These are phyloP conservation scores for Grammothele lineata DNA, from an alignment of 768 basidiomycete genomes.

Conservation along the genomic window DNA sequence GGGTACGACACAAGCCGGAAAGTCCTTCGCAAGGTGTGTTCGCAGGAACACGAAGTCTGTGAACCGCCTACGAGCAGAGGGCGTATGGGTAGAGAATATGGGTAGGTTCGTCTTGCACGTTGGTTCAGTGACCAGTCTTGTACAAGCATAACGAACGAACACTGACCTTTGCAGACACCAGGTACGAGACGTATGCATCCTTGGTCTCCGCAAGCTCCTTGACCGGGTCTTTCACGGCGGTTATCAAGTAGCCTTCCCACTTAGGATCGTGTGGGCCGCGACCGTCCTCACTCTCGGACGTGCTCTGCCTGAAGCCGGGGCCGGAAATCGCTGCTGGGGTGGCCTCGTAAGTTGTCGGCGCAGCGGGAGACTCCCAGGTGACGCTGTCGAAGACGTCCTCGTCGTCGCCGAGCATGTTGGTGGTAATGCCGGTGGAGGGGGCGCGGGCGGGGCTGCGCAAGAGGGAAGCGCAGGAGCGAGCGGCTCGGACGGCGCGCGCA, in stretches of 20 bases:
- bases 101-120: slow-evolving; percentile 82
- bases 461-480: neutral
- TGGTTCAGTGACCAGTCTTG: neutral
- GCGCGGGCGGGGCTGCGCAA: neutral
- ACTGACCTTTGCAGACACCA: slow-evolving; percentile 81
- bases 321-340: slow-evolving; percentile 39
- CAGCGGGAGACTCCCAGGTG: slow-evolving; percentile 79
- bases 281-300: slow-evolving; percentile 63
- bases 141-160: neutral
- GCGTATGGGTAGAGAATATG: slow-evolving; percentile 73
- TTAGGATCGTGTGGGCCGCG: slow-evolving; percentile 73
- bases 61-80: slow-evolving; percentile 82
- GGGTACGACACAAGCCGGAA: slow-evolving; percentile 97
- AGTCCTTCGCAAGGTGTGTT: slow-evolving; percentile 84
- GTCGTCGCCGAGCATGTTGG: slow-evolving; percentile 73
- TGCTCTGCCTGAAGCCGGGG: slow-evolving; percentile 82
- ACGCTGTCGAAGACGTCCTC: slow-evolving; percentile 91
- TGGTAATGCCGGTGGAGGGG: neutral
- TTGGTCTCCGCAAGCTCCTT: slow-evolving; percentile 97
- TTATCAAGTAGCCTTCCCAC: slow-evolving; percentile 86
- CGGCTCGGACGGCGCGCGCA: neutral
- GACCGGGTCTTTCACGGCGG: slow-evolving; percentile 84
- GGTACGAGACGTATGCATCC: slow-evolving; percentile 94
- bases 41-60: slow-evolving; percentile 96
- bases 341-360: slow-evolving; percentile 43